phyloP scores from a whole-genome alignment of 371 early-diverging fungal species.

The Blakeslea trispora region DNA sequence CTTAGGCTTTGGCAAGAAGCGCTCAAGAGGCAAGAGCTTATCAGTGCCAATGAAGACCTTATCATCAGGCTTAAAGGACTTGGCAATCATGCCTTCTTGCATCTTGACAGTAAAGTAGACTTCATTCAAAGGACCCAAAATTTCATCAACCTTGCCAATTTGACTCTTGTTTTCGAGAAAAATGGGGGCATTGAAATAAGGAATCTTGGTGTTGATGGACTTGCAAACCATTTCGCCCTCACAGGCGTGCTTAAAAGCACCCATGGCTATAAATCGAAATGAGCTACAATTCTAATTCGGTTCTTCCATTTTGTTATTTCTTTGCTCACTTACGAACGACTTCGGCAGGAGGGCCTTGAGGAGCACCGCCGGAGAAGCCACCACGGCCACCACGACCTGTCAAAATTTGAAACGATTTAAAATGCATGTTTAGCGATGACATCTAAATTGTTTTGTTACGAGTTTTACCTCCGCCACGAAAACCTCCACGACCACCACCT shows the following conservation, averaged over 20 bases:
- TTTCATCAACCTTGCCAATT: constrained; percentile 99
- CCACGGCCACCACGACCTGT: constrained; percentile 67
- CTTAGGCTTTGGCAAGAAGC: constrained; percentile 97
- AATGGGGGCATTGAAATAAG: constrained; percentile 99
- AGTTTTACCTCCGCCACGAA: not conserved
- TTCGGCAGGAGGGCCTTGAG: constrained; percentile 77
- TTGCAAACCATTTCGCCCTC: constrained; percentile 98
- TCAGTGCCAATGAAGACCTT: constrained; percentile 93
- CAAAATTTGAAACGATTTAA: too few species aligned
- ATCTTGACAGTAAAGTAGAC: constrained; percentile 97
- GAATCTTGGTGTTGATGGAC: constrained; percentile 90
- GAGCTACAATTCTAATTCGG: too few species aligned
- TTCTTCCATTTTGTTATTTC: too few species aligned
- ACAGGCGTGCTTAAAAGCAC: constrained; percentile 92
- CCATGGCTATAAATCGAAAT: too few species aligned
- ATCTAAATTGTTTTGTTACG: constrained; percentile 7
- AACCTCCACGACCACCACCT: constrained; percentile 1
- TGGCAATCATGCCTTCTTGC: constrained; percentile 91
- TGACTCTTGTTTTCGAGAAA: constrained; percentile 96
- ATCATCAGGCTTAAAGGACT: constrained; percentile 87
- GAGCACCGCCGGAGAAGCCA: constrained; percentile 67
- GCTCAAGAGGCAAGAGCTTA: constrained; percentile 93
- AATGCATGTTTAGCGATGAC: too few species aligned
- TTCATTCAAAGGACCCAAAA: constrained; percentile 97
- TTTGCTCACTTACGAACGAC: constrained; percentile 62